phyloP scores from a whole-genome alignment of 164 flowering plant genomes.

The Dillenia turbinata region DNA sequence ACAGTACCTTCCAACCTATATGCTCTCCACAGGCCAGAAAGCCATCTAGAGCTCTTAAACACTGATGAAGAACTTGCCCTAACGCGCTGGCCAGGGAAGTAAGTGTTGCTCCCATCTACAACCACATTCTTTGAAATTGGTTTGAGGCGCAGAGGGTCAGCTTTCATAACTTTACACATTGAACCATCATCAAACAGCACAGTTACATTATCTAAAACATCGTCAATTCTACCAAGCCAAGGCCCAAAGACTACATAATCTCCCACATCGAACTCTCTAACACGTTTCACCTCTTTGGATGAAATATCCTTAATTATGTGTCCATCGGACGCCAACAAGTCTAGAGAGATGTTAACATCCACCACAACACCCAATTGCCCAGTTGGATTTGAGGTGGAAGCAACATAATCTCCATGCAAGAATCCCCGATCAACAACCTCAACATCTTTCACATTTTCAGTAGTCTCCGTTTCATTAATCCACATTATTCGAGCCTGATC shows the following conservation, averaged over 20 bases:
- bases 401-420: conserved; percentile 92
- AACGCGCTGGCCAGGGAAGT: conserved; percentile 94
- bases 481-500: conserved; percentile 84
- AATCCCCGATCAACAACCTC: conserved; percentile 77
- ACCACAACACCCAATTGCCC: conserved; percentile 91
- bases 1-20: conserved; percentile 79
- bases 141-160: conserved; percentile 74
- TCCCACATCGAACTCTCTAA: conserved; percentile 75
- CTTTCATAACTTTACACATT: conserved; percentile 74
- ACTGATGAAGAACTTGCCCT: conserved; percentile 77
- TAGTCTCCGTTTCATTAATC: conserved; percentile 72
- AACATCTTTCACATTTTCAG: conserved; percentile 43
- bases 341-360: conserved; percentile 69
- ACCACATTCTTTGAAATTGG: conserved; percentile 58
- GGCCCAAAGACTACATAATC: conserved; percentile 90
- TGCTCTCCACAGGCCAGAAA: conserved; percentile 85
- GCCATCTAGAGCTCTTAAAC: conserved; percentile 80
- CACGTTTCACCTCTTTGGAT: conserved; percentile 64
- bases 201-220: conserved; percentile 84
- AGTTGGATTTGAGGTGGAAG: conserved; percentile 70
- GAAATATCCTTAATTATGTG: conserved; percentile 51
- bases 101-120: conserved; percentile 82
- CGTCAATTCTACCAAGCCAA: conserved; percentile 96
- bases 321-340: conserved; percentile 61
- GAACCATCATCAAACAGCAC: conserved; percentile 94